A percentile compares a stretch with the other conserved stretches of the same genome.
Conservation (phyloP, 148 eudicot species). For the Rhododendron vialii region DNA sequence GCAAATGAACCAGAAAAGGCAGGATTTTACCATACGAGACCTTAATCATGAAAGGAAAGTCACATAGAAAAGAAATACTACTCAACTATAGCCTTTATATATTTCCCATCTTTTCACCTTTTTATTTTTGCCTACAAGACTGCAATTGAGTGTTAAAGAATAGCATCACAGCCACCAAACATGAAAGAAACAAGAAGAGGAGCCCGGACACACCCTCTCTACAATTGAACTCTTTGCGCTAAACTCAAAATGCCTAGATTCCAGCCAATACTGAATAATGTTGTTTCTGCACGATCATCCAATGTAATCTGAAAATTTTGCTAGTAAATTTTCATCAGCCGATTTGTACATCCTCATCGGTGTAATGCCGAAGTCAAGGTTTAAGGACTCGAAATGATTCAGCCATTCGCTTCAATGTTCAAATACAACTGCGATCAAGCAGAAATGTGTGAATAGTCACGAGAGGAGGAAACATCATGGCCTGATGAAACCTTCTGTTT, state of each 20-base stretch:
- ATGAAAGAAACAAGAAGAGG: neutral
- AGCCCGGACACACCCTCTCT: neutral
- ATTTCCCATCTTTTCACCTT: neutral
- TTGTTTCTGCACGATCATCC: neutral
- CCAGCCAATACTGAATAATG: neutral
- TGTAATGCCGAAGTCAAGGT: neutral
- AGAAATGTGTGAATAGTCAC: neutral
- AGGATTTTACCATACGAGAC: neutral
- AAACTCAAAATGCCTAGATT: neutral
- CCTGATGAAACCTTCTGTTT: constrained; percentile 10
- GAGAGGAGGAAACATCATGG: constrained; percentile 2
- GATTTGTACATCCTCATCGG: neutral
- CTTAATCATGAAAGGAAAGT: neutral
- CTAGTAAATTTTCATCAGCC: neutral
- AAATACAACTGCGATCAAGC: neutral
- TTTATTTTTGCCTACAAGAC: neutral
- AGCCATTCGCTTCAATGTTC: neutral
- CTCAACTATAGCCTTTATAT: neutral
- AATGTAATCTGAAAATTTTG: neutral
- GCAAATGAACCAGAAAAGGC: neutral
- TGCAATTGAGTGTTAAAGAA: neutral
- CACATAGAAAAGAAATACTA: neutral
- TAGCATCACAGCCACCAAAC: neutral
- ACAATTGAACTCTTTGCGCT: neutral
- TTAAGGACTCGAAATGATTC: neutral